Evolutionary conservation across 345 rosid species (phyloP).

Genomic region (Salix purpurea): DNA sequence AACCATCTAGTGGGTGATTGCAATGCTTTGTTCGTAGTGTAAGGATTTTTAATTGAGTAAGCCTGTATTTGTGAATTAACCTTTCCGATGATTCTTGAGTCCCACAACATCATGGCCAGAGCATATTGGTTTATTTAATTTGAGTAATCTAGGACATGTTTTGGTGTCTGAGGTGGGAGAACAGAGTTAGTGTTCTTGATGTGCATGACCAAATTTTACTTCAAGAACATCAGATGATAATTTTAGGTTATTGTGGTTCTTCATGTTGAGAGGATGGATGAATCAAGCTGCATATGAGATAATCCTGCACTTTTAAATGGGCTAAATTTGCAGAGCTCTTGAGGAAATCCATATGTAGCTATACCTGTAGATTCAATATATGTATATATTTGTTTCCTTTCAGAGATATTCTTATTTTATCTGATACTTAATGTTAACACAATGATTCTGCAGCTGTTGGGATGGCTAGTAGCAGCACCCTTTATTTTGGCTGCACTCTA

Average conservation of each 20-base stretch:
- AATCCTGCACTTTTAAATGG: neutral
- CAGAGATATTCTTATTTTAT: neutral
- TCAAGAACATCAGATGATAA: neutral
- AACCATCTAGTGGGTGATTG: neutral
- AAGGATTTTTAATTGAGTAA: neutral
- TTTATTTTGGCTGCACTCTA: slow-evolving; percentile 42
- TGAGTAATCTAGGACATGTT: neutral
- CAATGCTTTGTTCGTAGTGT: neutral
- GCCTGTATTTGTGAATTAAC: neutral
- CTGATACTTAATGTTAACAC: neutral
- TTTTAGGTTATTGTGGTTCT: neutral
- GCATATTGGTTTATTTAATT: neutral
- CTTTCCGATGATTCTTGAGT: neutral
- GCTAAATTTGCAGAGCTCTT: neutral
- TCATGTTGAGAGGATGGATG: neutral
- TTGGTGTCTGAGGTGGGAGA: neutral
- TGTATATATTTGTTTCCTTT: neutral
- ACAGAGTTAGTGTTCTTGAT: neutral
- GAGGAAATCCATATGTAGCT: neutral
- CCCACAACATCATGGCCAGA: neutral
- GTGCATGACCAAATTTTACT: neutral
- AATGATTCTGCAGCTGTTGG: slow-evolving; percentile 51
- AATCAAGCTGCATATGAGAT: neutral
- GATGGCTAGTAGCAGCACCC: slow-evolving; percentile 69
- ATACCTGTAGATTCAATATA: neutral